These are phyloP conservation scores for Exophiala xenobiotica DNA, from an alignment of 2,329 filamentous ascomycete species.

Conservation along the genomic window DNA sequence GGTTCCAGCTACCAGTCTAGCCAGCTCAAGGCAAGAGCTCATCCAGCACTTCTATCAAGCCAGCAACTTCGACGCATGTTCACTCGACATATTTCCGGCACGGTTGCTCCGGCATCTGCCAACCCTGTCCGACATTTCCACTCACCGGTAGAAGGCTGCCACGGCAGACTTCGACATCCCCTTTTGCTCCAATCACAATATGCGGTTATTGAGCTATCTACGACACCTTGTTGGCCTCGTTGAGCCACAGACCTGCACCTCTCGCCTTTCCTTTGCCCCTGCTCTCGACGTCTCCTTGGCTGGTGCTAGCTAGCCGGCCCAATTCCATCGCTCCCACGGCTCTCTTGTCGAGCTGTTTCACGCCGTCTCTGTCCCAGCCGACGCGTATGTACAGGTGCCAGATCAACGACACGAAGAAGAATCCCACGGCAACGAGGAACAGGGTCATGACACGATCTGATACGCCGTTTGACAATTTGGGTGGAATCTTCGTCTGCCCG, in stretches of 20 bases:
- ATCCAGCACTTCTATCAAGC: too few species aligned
- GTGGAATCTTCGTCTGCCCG: neutral
- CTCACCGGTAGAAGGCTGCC: too few species aligned
- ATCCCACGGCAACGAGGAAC: constrained; percentile 11
- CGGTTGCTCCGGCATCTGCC: too few species aligned
- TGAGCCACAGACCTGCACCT: neutral
- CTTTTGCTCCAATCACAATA: too few species aligned
- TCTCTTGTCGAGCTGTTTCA: constrained; percentile 1
- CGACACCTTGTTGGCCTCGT: neutral
- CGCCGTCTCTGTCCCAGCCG: constrained; percentile 9
- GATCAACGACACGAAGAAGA: constrained; percentile 13
- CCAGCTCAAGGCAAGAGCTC: too few species aligned
- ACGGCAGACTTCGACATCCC: too few species aligned
- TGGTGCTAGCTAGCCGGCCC: neutral
- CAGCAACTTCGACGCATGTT: too few species aligned
- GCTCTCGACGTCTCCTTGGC: neutral
- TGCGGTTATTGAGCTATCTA: too few species aligned
- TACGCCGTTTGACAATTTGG: neutral
- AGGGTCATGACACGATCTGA: constrained; percentile 4
- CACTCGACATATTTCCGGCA: too few species aligned
- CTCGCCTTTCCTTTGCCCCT: neutral
- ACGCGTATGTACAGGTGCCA: constrained; percentile 13
- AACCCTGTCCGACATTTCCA: too few species aligned
- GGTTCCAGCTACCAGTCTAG: too few species aligned
- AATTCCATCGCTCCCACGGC: constrained; percentile 1